Percentiles rank a stretch among this genome's conserved stretches.
Conservation (phyloP, 208 protist genomes). For the Phytomonas sp. region DNA sequence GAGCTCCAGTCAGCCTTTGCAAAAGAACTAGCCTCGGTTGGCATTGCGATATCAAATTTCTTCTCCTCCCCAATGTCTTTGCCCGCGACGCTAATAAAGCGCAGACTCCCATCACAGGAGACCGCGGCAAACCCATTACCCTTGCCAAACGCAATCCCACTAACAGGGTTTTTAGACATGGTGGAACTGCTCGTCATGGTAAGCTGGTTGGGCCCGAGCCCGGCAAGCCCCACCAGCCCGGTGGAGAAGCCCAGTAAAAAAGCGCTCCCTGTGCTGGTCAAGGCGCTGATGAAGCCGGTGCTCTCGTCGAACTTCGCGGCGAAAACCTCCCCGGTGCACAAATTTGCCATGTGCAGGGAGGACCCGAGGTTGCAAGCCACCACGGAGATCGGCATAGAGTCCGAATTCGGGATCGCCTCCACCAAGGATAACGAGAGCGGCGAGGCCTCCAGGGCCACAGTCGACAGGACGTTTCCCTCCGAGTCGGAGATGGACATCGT, state of each 20-base stretch:
- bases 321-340: slow-evolving; percentile 31
- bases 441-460: slow-evolving; percentile 29
- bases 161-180: slow-evolving; percentile 24
- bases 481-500: slow-evolving; percentile 78
- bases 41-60: slow-evolving; percentile 6
- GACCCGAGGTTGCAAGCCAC: slow-evolving; percentile 56
- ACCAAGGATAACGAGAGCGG: slow-evolving; percentile 59
- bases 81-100: slow-evolving; percentile 34
- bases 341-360: slow-evolving; percentile 42
- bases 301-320: slow-evolving; percentile 67
- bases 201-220: slow-evolving; percentile 29
- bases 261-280: slow-evolving; percentile 21
- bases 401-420: slow-evolving; percentile 16
- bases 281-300: slow-evolving; percentile 50
- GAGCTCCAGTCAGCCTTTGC: slow-evolving; percentile 58
- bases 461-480: slow-evolving; percentile 65
- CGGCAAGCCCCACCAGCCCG: slow-evolving; percentile 45
- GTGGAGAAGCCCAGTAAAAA: slow-evolving; percentile 50
- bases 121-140: slow-evolving; percentile 42
- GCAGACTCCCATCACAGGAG: slow-evolving; percentile 32
- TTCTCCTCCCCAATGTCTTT: slow-evolving; percentile 26
- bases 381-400: slow-evolving; percentile 15
- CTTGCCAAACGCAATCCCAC: slow-evolving; percentile 30
- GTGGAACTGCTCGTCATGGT: slow-evolving; percentile 24
- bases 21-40: slow-evolving; percentile 27